phyloP scores from a whole-genome alignment of 371 early-diverging fungal genomes.

The Mucor lusitanicus region DNA sequence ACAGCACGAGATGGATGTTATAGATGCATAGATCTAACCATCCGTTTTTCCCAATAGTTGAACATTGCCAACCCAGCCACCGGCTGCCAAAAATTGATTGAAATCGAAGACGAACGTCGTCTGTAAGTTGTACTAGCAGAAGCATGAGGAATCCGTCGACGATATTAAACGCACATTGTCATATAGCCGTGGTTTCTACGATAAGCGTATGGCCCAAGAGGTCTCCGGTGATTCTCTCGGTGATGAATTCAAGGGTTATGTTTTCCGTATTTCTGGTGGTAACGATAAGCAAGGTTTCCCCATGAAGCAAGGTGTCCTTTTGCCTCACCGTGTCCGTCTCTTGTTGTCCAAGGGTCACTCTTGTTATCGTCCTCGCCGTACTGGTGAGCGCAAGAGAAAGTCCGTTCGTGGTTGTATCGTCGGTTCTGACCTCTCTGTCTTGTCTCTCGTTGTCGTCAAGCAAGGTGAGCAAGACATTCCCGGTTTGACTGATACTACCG shows the following conservation, averaged over 20 bases:
- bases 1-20: constrained; percentile 9
- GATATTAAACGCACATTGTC: not conserved
- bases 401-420: constrained; percentile 99
- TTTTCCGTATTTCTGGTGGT: too few relatives aligned
- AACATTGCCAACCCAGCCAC: constrained; percentile 99
- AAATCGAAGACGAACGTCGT: constrained; percentile 97
- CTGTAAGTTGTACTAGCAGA: constrained; percentile 67
- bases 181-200: too few relatives aligned
- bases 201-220: too few relatives aligned
- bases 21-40: not conserved
- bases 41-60: constrained; percentile 60
- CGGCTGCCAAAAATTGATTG: constrained; percentile 98
- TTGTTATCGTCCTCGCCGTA: constrained; percentile 98
- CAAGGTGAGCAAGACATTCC: too few relatives aligned
- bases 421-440: too few relatives aligned
- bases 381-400: constrained; percentile 99
- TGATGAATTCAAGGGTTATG: too few relatives aligned
- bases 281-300: too few relatives aligned
- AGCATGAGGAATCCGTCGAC: not conserved
- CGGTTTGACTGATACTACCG: too few relatives aligned
- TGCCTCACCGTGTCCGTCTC: too few relatives aligned
- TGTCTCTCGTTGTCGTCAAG: too few relatives aligned
- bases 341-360: constrained; percentile 99
- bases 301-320: too few relatives aligned
- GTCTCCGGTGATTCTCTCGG: too few relatives aligned